A percentile compares a stretch with the other conserved stretches of the same genome.
phyloP scores from a whole-genome alignment of 129 eudicot genomes.

The Oenanthe sinensis region DNA sequence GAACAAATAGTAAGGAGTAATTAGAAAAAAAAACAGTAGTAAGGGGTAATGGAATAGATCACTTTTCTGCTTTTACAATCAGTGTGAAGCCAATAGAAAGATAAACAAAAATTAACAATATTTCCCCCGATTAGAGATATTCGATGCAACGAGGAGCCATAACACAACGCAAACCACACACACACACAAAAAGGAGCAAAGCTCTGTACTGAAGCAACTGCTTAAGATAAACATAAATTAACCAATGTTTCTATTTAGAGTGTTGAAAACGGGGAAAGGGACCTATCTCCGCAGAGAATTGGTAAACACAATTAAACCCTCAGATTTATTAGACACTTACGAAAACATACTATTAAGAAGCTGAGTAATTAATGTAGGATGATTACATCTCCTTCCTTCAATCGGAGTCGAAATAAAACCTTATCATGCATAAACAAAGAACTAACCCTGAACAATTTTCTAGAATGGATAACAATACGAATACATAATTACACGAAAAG shows the following conservation, averaged over 20 bases:
- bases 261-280: not conserved
- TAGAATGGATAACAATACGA: not conserved
- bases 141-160: not conserved
- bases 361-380: not conserved
- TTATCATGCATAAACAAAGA: not conserved
- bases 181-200: not conserved
- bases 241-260: not conserved
- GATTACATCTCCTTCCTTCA: not conserved
- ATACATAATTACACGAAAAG: not conserved
- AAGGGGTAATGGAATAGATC: not conserved
- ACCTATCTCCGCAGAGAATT: not conserved
- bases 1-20: not conserved
- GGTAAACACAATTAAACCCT: not conserved
- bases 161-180: not conserved
- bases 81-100: not conserved
- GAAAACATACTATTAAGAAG: not conserved
- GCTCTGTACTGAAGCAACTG: not conserved
- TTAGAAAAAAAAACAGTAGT: too few relatives aligned
- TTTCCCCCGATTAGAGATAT: not conserved
- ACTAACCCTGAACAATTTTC: not conserved
- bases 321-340: not conserved
- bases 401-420: not conserved
- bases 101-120: not conserved
- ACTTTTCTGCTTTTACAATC: not conserved
- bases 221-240: not conserved